Evolutionary conservation across 805 yeast genomes (phyloP).

Genomic region (Suhomyces kilbournensis): DNA sequence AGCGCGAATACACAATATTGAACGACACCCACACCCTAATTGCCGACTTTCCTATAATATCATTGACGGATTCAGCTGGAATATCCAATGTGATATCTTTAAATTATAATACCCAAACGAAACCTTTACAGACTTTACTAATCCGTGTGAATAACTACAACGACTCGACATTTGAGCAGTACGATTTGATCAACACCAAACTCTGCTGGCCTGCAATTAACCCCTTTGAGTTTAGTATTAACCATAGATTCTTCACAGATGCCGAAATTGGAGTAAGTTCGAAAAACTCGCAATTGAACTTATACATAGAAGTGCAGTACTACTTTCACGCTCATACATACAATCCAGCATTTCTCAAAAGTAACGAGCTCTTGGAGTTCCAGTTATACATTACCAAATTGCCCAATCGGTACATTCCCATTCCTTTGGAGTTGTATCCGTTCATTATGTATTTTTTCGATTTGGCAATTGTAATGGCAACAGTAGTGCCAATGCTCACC

Average conservation of each 20-base stretch:
- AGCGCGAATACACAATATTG: constrained; percentile 9
- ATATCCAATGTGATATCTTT: constrained; percentile 2
- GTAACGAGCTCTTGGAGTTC: constrained; percentile 14
- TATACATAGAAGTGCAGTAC: constrained; percentile 22
- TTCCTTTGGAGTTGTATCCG: constrained; percentile 32
- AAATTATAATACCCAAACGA: constrained; percentile 5
- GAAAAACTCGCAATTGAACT: constrained; percentile 1
- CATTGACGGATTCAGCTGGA: constrained; percentile 9
- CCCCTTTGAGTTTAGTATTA: constrained; percentile 24
- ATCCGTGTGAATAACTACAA: constrained; percentile 35
- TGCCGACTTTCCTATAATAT: constrained; percentile 23
- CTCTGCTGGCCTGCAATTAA: constrained; percentile 37
- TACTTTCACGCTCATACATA: constrained; percentile 20
- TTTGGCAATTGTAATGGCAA: constrained; percentile 7
- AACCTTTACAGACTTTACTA: constrained; percentile 15
- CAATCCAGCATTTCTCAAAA: constrained; percentile 7
- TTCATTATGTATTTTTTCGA: constrained; percentile 27
- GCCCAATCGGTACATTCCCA: constrained; percentile 26
- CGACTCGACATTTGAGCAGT: constrained; percentile 21
- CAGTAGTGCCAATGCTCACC: constrained; percentile 6
- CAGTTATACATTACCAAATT: constrained; percentile 26
- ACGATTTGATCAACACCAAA: constrained; percentile 27
- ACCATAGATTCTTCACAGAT: constrained; percentile 21
- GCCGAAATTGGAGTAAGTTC: constrained; percentile 5
- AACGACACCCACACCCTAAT: constrained; percentile 22